These are phyloP conservation scores for Beauveria asiatica DNA, from an alignment of 2,329 filamentous ascomycete species.

Conservation along the genomic window DNA sequence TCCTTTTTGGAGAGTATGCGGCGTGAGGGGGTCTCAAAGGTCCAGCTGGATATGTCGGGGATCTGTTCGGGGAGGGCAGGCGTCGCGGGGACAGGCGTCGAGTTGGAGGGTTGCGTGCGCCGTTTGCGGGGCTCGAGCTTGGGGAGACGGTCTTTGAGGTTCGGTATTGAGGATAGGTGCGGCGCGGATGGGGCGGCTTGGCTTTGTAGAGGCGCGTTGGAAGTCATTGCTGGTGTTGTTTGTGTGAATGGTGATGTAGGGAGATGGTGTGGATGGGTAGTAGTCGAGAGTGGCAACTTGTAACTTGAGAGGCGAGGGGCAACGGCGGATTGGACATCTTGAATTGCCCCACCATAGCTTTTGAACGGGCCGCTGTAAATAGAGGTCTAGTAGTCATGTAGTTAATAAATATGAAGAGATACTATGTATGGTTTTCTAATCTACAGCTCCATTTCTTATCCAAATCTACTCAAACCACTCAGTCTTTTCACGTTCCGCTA, in stretches of 20 bases:
- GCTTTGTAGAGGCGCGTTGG: background rate
- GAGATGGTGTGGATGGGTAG: background rate
- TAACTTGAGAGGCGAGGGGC: conserved; percentile 4
- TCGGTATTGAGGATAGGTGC: conserved; percentile 19
- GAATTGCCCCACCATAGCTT: conserved; percentile 9
- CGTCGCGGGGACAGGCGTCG: conserved; percentile 62
- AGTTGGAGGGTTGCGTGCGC: conserved; percentile 42
- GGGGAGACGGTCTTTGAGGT: conserved; percentile 48
- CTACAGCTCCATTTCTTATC: too few species aligned
- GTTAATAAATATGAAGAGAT: background rate
- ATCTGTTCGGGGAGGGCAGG: conserved; percentile 59
- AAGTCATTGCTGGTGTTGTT: background rate
- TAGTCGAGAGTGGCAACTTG: background rate
- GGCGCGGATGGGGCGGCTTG: conserved; percentile 11
- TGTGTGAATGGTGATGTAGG: background rate
- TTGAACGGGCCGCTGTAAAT: background rate
- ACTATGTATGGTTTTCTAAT: too few species aligned
- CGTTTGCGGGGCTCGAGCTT: conserved; percentile 59
- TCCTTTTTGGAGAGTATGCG: conserved; percentile 76
- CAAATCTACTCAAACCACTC: too few species aligned
- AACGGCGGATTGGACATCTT: background rate
- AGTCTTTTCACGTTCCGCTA: too few species aligned
- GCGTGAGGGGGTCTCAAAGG: conserved; percentile 60
- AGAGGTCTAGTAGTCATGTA: background rate
- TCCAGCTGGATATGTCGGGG: conserved; percentile 50